Evolutionary conservation across 768 basidiomycete species (phyloP).

Genomic region (Lentinula detonsa): DNA sequence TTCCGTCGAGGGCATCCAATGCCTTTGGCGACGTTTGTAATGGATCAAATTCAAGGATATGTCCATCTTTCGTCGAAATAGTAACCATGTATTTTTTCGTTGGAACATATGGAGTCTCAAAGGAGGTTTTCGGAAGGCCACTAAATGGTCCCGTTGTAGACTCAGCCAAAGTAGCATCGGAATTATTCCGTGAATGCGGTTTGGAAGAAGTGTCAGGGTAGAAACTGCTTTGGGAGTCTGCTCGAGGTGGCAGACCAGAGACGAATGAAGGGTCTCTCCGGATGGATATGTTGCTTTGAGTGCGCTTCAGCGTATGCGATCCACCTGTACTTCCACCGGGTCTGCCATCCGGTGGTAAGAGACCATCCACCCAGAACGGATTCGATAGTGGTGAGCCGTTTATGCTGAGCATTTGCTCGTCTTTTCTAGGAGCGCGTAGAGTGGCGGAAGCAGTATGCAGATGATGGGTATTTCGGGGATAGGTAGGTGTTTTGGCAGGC

Average conservation of each 20-base stretch:
- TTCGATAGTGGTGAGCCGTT: constrained; percentile 83
- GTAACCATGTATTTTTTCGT: constrained; percentile 14
- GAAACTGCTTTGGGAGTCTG: constrained; percentile 47
- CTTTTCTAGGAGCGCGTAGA: constrained; percentile 61
- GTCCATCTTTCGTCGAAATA: constrained; percentile 77
- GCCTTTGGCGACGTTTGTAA: constrained; percentile 65
- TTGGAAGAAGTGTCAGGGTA: constrained; percentile 32
- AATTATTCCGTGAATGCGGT: constrained; percentile 39
- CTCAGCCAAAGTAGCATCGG: constrained; percentile 21
- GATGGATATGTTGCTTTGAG: constrained; percentile 56
- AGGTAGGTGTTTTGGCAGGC: constrained; percentile 49
- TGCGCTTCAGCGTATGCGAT: constrained; percentile 33
- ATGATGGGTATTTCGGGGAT: constrained; percentile 26
- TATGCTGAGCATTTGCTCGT: constrained; percentile 74
- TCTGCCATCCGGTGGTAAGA: neutral
- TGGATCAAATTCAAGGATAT: constrained; percentile 82
- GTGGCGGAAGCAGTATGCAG: constrained; percentile 24
- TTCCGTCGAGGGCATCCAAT: constrained; percentile 71
- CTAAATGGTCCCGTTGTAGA: constrained; percentile 1
- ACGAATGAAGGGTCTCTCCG: constrained; percentile 49
- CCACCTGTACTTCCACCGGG: neutral
- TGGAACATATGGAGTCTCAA: constrained; percentile 4
- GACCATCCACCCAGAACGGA: constrained; percentile 42
- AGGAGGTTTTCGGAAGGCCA: neutral
- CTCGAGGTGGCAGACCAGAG: constrained; percentile 36